phyloP scores from a whole-genome alignment of 768 basidiomycete species.

The Coprinopsis cinerea region DNA sequence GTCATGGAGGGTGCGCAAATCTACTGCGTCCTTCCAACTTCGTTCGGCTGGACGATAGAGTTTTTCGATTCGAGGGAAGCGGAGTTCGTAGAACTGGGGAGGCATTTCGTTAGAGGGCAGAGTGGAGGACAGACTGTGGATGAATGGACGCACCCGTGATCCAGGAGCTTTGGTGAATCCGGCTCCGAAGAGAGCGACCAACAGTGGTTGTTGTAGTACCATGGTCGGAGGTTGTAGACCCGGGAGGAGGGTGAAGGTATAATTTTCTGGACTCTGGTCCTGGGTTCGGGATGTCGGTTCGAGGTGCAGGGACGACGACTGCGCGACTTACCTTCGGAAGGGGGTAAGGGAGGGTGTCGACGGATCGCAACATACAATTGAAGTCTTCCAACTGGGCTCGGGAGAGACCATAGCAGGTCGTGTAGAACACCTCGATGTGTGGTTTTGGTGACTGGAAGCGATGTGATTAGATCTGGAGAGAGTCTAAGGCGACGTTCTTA shows the following conservation, averaged over 20 bases:
- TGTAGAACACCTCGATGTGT: constrained; percentile 70
- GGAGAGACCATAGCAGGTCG: constrained; percentile 66
- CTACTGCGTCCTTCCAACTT: constrained; percentile 52
- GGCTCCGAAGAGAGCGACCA: constrained; percentile 74
- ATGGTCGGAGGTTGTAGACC: constrained; percentile 35
- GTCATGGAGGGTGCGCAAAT: constrained; percentile 43
- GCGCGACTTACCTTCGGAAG: not conserved
- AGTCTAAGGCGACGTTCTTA: constrained; percentile 28
- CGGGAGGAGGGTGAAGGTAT: constrained; percentile 10
- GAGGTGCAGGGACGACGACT: not conserved
- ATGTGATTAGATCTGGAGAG: constrained; percentile 17
- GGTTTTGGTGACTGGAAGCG: constrained; percentile 35
- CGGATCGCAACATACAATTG: constrained; percentile 58
- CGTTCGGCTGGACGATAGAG: constrained; percentile 57
- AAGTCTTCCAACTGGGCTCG: constrained; percentile 64
- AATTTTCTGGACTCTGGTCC: not conserved
- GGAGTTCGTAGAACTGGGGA: constrained; percentile 70
- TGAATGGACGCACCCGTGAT: constrained; percentile 44
- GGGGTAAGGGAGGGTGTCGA: constrained; percentile 30
- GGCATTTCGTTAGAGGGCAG: constrained; percentile 4
- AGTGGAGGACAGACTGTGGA: not conserved
- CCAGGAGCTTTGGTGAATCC: constrained; percentile 69
- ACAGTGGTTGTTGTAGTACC: constrained; percentile 58
- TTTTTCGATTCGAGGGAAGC: constrained; percentile 78
- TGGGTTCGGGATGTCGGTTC: not conserved